A percentile compares a stretch with the other conserved stretches of the same genome.
Conservation (phyloP, 176 grass and related monocot species). For the Thalia dealbata region DNA sequence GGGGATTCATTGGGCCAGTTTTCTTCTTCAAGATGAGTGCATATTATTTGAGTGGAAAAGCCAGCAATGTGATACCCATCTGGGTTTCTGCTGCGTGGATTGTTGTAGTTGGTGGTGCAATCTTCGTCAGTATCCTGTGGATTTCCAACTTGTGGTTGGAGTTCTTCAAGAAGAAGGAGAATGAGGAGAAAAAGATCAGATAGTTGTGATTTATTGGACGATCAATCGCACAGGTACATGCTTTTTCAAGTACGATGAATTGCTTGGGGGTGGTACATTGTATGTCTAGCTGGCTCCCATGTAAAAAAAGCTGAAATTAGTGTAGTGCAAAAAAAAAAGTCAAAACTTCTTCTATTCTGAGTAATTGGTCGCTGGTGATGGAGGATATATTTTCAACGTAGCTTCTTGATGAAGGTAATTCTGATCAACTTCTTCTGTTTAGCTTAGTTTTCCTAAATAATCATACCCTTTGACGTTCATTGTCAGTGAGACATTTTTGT, state of each 20-base stretch:
- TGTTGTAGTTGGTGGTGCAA: conserved; percentile 57
- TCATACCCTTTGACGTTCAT: too few species aligned
- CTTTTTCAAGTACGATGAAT: background rate
- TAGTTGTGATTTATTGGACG: conserved; percentile 8
- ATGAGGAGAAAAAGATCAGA: conserved; percentile 36
- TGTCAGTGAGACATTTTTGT: too few species aligned
- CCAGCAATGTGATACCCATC: conserved; percentile 54
- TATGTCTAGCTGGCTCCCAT: background rate
- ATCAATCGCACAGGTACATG: background rate
- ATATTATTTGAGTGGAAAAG: conserved; percentile 60
- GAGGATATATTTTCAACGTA: too few species aligned
- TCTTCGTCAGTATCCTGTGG: conserved; percentile 78
- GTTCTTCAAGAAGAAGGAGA: conserved; percentile 43
- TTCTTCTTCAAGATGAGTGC: conserved; percentile 70
- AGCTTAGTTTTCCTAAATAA: too few species aligned
- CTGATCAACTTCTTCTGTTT: too few species aligned
- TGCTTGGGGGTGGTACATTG: background rate
- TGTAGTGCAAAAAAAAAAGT: background rate
- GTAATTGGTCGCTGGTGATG: background rate
- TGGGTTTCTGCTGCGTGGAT: conserved; percentile 89
- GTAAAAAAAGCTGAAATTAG: background rate
- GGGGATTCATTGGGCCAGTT: conserved; percentile 52
- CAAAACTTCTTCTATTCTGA: background rate
- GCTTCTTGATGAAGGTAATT: too few species aligned
- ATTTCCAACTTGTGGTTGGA: conserved; percentile 92